phyloP scores from a whole-genome alignment of 2,329 filamentous ascomycete genomes.

The Penicillium sp. region DNA sequence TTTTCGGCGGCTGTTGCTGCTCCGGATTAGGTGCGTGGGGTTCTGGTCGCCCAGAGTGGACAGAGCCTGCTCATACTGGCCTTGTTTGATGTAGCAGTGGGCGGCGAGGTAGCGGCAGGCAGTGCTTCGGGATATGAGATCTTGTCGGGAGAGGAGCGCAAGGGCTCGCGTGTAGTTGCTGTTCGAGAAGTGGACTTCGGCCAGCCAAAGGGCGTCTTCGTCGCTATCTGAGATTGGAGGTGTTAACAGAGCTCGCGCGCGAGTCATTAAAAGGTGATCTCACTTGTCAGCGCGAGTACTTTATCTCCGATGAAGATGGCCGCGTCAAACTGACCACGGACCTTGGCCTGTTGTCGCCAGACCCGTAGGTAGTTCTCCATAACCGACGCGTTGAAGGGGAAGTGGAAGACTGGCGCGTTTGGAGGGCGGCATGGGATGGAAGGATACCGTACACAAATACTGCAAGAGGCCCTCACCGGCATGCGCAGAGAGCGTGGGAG shows the following conservation, averaged over 20 bases:
- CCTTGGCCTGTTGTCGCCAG: constrained; percentile 94
- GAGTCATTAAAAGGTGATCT: constrained; percentile 34
- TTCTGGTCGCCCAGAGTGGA: constrained; percentile 87
- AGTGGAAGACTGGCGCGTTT: neutral
- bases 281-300: constrained; percentile 89
- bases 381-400: constrained; percentile 12
- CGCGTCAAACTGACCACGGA: constrained; percentile 94
- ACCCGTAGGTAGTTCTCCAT: constrained; percentile 95
- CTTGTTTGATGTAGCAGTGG: constrained; percentile 92
- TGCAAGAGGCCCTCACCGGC: neutral
- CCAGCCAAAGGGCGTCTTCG: constrained; percentile 94
- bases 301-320: constrained; percentile 98
- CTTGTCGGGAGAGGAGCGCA: constrained; percentile 80
- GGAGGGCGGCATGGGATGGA: constrained; percentile 7
- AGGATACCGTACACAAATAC: constrained; percentile 20
- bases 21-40: constrained; percentile 82
- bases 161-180: constrained; percentile 94
- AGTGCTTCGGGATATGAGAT: constrained; percentile 75
- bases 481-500: neutral
- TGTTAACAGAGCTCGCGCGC: constrained; percentile 8
- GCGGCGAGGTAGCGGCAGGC: constrained; percentile 92
- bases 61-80: constrained; percentile 86
- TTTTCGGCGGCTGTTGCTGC: constrained; percentile 71
- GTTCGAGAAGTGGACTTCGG: constrained; percentile 95
- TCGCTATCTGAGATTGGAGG: constrained; percentile 71